Percentiles rank a stretch among this genome's conserved stretches.
Conservation (phyloP, 1,139 yeast genomes). For the Taphrina confusa region DNA sequence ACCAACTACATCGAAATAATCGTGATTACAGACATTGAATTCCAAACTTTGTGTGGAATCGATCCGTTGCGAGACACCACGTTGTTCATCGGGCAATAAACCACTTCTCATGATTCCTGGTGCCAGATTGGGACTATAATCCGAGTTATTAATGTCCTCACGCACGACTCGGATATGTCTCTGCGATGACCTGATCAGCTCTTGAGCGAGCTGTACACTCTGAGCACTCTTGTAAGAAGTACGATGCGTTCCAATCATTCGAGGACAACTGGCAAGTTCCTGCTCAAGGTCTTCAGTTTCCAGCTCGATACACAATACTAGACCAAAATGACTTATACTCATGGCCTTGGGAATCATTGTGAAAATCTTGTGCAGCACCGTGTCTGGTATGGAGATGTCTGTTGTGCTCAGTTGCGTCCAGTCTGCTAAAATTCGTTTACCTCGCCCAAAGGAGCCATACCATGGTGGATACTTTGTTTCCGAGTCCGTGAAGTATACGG, state of each 20-base stretch:
- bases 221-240: not conserved
- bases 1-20: not conserved
- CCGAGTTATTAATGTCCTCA: not conserved
- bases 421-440: not conserved
- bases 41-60: not conserved
- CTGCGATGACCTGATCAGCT: not conserved
- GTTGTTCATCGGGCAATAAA: not conserved
- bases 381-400: not conserved
- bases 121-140: not conserved
- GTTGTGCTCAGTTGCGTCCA: not conserved
- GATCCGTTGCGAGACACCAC: not conserved
- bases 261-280: too few relatives aligned
- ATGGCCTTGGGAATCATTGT: not conserved
- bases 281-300: not conserved
- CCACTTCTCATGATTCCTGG: not conserved
- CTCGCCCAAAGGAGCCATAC: conserved; percentile 1
- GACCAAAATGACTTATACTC: not conserved
- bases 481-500: not conserved
- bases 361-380: not conserved
- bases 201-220: not conserved
- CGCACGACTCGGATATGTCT: not conserved
- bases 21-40: not conserved
- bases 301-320: not conserved
- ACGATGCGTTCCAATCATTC: not conserved
- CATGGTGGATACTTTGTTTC: not conserved